Conservation (phyloP, 2,329 filamentous ascomycete species). For the Triangularia verruculosa region DNA sequence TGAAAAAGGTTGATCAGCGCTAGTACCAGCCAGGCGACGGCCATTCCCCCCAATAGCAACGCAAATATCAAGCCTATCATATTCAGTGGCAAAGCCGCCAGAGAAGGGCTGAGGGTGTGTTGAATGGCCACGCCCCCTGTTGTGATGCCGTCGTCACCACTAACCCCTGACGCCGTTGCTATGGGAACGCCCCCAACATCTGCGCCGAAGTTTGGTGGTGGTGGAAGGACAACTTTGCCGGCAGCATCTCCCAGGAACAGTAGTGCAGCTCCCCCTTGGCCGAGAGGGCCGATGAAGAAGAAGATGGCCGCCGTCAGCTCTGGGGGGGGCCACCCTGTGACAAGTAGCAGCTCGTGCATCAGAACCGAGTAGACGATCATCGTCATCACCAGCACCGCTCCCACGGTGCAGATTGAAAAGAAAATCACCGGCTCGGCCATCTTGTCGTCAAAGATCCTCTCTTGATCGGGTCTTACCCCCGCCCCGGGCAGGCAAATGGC, state of each 20-base stretch:
- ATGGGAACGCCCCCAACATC: neutral
- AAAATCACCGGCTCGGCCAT: constrained; percentile 12
- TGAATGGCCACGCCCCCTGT: neutral
- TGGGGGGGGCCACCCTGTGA: constrained; percentile 17
- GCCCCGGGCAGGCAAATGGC: neutral
- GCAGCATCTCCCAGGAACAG: constrained; percentile 10
- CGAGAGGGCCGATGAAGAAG: constrained; percentile 11
- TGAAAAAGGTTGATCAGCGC: constrained; percentile 4
- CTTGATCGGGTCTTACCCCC: neutral
- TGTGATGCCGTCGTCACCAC: neutral
- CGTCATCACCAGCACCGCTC: constrained; percentile 10
- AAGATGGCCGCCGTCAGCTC: constrained; percentile 12
- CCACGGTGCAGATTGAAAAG: constrained; percentile 7
- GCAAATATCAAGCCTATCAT: constrained; percentile 13
- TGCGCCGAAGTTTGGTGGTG: neutral
- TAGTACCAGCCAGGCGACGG: constrained; percentile 12
- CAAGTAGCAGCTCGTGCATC: constrained; percentile 18
- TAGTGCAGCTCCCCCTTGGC: constrained; percentile 15
- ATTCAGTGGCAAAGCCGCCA: constrained; percentile 1
- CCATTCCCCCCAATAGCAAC: constrained; percentile 15
- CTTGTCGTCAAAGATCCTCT: neutral
- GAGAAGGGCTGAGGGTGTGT: neutral
- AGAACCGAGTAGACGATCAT: constrained; percentile 10
- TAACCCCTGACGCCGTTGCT: neutral
- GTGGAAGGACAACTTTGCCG: neutral